Evolutionary conservation across 768 basidiomycete genomes (phyloP).

Genomic region (Termitomyces sp.): DNA sequence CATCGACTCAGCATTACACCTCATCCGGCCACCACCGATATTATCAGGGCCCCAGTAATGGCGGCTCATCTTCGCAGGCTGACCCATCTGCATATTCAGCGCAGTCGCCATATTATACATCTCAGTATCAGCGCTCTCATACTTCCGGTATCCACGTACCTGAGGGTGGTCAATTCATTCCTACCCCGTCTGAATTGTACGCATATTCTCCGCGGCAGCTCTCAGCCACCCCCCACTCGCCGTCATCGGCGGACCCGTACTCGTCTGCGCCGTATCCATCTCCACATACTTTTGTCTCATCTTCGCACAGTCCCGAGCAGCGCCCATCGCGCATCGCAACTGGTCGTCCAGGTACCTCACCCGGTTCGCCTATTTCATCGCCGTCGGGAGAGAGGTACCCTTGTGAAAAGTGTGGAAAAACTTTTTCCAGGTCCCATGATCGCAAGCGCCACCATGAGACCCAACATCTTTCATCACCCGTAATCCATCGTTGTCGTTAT

Average conservation of each 20-base stretch:
- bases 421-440: slow-evolving; percentile 79
- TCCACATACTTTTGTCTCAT: slow-evolving; percentile 25
- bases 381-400: slow-evolving; percentile 60
- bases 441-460: slow-evolving; percentile 80
- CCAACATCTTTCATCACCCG: slow-evolving; percentile 62
- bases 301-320: slow-evolving; percentile 26
- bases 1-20: slow-evolving; percentile 26
- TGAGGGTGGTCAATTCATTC: slow-evolving; percentile 35
- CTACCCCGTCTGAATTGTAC: slow-evolving; percentile 46
- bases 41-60: slow-evolving; percentile 17
- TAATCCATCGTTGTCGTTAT: slow-evolving; percentile 65
- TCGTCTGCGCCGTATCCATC: slow-evolving; percentile 17
- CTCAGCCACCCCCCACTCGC: slow-evolving; percentile 19
- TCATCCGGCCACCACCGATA: slow-evolving; percentile 19
- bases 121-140: slow-evolving; percentile 18
- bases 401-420: slow-evolving; percentile 74
- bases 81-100: slow-evolving; percentile 14
- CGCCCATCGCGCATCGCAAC: slow-evolving; percentile 37
- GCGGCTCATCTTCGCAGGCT: slow-evolving; percentile 20
- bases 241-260: slow-evolving; percentile 21
- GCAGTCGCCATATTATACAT: slow-evolving; percentile 18
- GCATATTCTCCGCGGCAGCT: slow-evolving; percentile 21
- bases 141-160: slow-evolving; percentile 17
- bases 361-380: slow-evolving; percentile 36
- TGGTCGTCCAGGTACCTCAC: slow-evolving; percentile 36